Conservation (phyloP, 2,329 filamentous ascomycete genomes). For the Ophiostoma montium region DNA sequence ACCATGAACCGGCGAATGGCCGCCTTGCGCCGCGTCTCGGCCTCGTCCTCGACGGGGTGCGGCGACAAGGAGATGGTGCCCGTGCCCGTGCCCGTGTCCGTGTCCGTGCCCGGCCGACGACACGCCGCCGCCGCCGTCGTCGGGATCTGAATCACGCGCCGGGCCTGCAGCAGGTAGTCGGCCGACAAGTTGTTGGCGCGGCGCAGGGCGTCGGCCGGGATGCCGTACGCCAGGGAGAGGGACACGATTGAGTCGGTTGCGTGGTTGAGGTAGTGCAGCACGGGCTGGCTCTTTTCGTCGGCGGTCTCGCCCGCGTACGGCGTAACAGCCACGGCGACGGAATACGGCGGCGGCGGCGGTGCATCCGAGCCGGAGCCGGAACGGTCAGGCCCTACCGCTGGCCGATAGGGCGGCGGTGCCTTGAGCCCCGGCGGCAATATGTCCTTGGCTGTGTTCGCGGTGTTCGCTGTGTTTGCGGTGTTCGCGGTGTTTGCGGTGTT, state of each 20-base stretch:
- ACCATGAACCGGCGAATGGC: constrained; percentile 69
- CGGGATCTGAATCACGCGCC: constrained; percentile 60
- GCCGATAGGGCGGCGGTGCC: constrained; percentile 50
- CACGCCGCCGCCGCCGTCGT: too few species aligned
- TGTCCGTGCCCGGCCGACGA: too few species aligned
- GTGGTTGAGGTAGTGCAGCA: constrained; percentile 61
- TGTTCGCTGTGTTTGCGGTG: neutral
- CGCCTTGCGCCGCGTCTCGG: constrained; percentile 55
- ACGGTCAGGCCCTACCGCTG: neutral
- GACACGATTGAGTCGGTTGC: constrained; percentile 52
- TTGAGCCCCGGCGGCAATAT: constrained; percentile 47
- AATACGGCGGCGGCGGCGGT: constrained; percentile 12
- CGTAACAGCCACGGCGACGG: too few species aligned
- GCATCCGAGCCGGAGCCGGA: neutral
- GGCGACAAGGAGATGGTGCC: constrained; percentile 44
- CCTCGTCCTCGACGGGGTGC: constrained; percentile 56
- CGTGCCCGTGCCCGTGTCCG: too few species aligned
- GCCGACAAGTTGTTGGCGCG: constrained; percentile 50
- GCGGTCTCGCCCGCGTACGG: neutral
- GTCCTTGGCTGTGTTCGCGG: neutral
- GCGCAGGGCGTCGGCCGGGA: constrained; percentile 49
- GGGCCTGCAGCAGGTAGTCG: constrained; percentile 56
- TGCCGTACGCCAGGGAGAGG: constrained; percentile 56
- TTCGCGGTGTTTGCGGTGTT: neutral
- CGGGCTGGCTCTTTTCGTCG: constrained; percentile 37